Base-by-base conservation (phyloP, 1,139 yeast genomes). In the Pichia sp. region DNA sequence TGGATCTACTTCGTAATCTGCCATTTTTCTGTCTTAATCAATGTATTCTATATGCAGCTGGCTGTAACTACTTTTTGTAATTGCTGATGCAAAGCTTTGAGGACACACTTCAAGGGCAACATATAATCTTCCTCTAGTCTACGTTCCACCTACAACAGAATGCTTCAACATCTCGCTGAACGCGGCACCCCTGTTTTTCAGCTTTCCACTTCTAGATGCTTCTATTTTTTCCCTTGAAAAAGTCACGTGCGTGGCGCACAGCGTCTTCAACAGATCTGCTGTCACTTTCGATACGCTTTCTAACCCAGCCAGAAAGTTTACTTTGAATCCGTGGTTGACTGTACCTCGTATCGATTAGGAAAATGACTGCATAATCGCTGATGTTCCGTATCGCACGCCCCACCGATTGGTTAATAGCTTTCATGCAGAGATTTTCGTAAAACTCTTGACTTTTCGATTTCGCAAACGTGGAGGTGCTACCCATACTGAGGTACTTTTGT, bases 371-470 rank as follows among this genome's bases (percentile, higher is more conserved):
- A 65, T 87, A 90, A 69, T 93, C 99, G 48, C 79, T 77, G 31
- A 78, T 78, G 68, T 92, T 97, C 57, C 99, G 75, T 43, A 92
- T 92, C 23, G 97, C 90, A 63, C 99, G 78, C 0, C 98, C 99
- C 19, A 93, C 85, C 70, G 96, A 84, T 70, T 92, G 99, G 67
- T 92, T 92, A 1, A 92, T 90, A 0, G 97, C 87, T 56, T 93
- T 80, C 95, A 93, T 87, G 67, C 97, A 90, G 8, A 90, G 75
- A 65, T 89, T 90, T 62, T 90, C 97, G 64, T 88, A 87, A 64
- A 82, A 90, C 47, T 77, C 79, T n/a, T 72, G 71, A 1, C 87
- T 76, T n/a, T 75, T 76, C 4, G 68, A 73, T 34, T 62, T 62
- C 0, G 87, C 86, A 41, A 71, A 72, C 19, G 65, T 61, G 32